Conservation (phyloP, 331 rosid species). For the Pyrus hybrid region DNA sequence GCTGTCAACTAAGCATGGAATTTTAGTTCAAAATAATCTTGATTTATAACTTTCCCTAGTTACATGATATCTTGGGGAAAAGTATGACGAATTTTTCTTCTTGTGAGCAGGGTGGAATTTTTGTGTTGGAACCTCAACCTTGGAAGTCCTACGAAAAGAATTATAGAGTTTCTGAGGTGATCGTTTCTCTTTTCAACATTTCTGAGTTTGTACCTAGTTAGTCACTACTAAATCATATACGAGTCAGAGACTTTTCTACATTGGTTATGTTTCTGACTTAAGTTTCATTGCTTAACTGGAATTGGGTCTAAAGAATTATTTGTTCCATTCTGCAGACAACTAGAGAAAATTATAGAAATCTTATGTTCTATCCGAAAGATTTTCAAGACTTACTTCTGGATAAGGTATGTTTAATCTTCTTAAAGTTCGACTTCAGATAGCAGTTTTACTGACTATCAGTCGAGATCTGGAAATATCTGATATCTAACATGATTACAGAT, state of each 20-base stretch:
- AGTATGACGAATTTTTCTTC: background rate
- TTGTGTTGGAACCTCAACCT: constrained; percentile 97
- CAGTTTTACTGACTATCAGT: background rate
- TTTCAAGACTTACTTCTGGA: constrained; percentile 86
- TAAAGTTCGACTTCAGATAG: background rate
- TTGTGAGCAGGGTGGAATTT: constrained; percentile 72
- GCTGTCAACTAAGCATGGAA: background rate
- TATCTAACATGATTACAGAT: constrained; percentile 36
- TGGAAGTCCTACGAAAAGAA: constrained; percentile 84
- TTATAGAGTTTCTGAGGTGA: constrained; percentile 40
- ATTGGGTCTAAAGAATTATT: background rate
- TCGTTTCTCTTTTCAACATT: background rate
- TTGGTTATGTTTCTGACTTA: background rate
- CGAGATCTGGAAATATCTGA: background rate
- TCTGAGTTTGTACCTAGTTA: background rate
- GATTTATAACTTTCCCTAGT: background rate
- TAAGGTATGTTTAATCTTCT: constrained; percentile 41
- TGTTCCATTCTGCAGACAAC: constrained; percentile 38
- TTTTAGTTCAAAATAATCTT: background rate
- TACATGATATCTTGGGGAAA: background rate
- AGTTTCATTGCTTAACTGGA: background rate
- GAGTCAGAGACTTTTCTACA: too few relatives aligned
- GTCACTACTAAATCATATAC: too few relatives aligned
- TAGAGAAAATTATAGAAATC: constrained; percentile 36
- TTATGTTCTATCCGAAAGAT: constrained; percentile 40